A percentile compares a stretch with the other conserved stretches of the same genome.
Evolutionary conservation across 768 basidiomycete genomes (phyloP).

Genomic region (Serendipita vermifera): DNA sequence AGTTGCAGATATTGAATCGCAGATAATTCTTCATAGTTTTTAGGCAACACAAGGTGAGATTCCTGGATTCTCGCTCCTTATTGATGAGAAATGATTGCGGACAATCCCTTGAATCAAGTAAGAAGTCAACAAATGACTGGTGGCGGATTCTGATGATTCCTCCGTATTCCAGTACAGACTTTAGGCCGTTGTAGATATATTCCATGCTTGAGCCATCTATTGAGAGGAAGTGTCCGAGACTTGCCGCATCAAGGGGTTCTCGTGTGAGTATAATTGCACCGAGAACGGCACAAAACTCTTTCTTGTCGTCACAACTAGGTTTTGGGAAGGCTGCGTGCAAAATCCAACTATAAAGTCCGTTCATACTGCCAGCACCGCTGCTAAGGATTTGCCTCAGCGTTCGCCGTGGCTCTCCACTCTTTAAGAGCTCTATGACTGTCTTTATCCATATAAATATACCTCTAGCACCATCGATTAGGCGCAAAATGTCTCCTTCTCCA

Average conservation of each 20-base stretch:
- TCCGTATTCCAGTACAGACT: background rate
- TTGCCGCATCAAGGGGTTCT: background rate
- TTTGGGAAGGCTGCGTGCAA: background rate
- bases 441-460: conserved; percentile 1
- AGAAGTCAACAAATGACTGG: conserved; percentile 7
- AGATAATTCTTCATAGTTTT: background rate
- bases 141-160: background rate
- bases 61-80: background rate
- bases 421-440: background rate
- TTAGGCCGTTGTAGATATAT: background rate
- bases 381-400: background rate
- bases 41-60: background rate
- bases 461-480: background rate
- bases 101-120: background rate
- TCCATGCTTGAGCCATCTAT: background rate
- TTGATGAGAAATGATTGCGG: background rate
- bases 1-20: background rate
- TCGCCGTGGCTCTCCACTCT: background rate
- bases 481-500: background rate
- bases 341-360: background rate
- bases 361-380: background rate
- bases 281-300: background rate
- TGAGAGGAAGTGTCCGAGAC: background rate
- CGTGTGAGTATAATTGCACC: background rate
- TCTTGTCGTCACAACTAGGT: background rate